A percentile compares a stretch with the other conserved stretches of the same genome.
Conservation (phyloP, 202 grass and related monocot species). For the Eragrostis tef region DNA sequence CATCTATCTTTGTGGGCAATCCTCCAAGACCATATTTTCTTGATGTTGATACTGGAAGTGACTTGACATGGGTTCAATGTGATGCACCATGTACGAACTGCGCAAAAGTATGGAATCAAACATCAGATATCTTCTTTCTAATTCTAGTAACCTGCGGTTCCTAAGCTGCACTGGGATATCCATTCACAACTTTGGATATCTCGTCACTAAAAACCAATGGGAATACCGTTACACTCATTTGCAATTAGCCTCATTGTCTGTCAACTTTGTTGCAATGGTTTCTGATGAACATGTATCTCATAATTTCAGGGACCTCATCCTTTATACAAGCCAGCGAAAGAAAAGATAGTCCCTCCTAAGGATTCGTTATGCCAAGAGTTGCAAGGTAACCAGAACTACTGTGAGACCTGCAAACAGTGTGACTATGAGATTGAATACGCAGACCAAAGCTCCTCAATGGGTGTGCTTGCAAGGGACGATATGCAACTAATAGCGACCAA, state of each 20-base stretch:
- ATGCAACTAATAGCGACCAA: conserved; percentile 73
- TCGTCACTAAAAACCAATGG: conserved; percentile 12
- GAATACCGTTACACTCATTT: background rate
- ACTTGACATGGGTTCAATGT: conserved; percentile 97
- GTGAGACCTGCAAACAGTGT: conserved; percentile 84
- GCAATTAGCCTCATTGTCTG: background rate
- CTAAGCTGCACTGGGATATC: conserved; percentile 27
- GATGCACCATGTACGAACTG: conserved; percentile 94
- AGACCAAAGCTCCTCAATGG: conserved; percentile 95
- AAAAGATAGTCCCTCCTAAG: conserved; percentile 78
- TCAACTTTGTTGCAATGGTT: background rate
- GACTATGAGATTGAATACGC: conserved; percentile 99
- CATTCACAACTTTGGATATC: background rate
- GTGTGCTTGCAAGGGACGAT: conserved; percentile 88
- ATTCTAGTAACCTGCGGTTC: background rate
- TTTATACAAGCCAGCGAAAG: conserved; percentile 84
- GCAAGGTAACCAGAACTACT: conserved; percentile 89
- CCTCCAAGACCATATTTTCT: conserved; percentile 90
- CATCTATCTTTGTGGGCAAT: conserved; percentile 94
- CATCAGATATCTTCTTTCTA: conserved; percentile 26
- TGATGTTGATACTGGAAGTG: conserved; percentile 96
- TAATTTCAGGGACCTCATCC: conserved; percentile 79
- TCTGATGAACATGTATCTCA: background rate
- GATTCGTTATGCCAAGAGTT: conserved; percentile 83
- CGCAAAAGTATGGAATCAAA: conserved; percentile 72